Conservation (phyloP, 345 rosid species). For the Lepidium sativum region DNA sequence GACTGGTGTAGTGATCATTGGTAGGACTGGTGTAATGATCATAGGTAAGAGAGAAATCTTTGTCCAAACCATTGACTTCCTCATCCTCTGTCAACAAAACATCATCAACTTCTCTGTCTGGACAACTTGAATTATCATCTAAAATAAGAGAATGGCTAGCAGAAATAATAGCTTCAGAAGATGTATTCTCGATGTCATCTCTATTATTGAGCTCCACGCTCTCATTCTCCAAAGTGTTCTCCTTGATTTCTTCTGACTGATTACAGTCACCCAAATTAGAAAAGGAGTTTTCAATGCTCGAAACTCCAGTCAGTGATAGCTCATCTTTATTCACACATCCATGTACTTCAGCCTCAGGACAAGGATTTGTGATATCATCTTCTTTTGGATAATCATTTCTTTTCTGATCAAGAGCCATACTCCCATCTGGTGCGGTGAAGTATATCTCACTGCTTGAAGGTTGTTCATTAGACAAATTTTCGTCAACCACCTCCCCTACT, state of each 20-base stretch:
- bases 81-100: slow-evolving; percentile 18
- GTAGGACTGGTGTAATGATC: slow-evolving; percentile 19
- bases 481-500: slow-evolving; percentile 8
- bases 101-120: slow-evolving; percentile 4
- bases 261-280: neutral
- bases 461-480: neutral
- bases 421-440: neutral
- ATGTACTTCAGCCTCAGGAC: neutral
- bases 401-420: slow-evolving; percentile 2
- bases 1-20: slow-evolving; percentile 15
- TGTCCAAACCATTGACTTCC: slow-evolving; percentile 1
- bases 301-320: slow-evolving; percentile 15
- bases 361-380: neutral
- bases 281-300: neutral
- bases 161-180: slow-evolving; percentile 4
- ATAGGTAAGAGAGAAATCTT: slow-evolving; percentile 16
- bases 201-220: slow-evolving; percentile 17
- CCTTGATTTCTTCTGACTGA: slow-evolving; percentile 10
- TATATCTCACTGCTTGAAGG: neutral
- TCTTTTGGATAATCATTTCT: neutral
- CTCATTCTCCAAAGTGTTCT: slow-evolving; percentile 1
- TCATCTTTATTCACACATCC: slow-evolving; percentile 11
- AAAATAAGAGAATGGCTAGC: neutral
- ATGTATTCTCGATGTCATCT: neutral
- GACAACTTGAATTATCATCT: slow-evolving; percentile 22